Evolutionary conservation across 805 yeast species (phyloP).

Genomic region (Metschnikowia amazonensis): DNA sequence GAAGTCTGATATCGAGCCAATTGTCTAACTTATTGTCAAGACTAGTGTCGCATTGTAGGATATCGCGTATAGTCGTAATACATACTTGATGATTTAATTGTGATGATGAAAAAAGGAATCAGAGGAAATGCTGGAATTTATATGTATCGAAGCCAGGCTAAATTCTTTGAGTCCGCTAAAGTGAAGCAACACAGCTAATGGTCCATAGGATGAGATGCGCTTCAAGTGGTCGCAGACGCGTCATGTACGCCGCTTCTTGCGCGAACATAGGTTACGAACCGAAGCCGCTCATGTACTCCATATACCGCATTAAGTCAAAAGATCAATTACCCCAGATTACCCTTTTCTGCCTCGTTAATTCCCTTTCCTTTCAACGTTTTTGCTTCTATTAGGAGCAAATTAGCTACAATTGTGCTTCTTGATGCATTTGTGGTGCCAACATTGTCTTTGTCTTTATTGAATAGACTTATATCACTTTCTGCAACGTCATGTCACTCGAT

Average conservation of each 20-base stretch:
- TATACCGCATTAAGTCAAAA: slow-evolving; percentile 4
- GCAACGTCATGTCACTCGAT: neutral
- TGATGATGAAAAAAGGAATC: neutral
- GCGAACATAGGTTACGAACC: slow-evolving; percentile 2
- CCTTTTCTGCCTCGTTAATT: neutral
- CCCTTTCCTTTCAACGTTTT: neutral
- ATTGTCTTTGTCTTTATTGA: neutral
- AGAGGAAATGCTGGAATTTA: slow-evolving; percentile 3
- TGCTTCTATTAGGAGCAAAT: too few relatives aligned
- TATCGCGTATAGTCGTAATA: neutral
- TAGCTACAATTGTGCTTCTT: too few relatives aligned
- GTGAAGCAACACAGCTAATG: neutral
- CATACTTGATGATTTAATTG: slow-evolving; percentile 4
- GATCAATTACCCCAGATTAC: slow-evolving; percentile 5
- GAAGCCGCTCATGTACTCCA: slow-evolving; percentile 2
- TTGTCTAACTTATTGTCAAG: neutral
- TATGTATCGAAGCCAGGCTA: slow-evolving; percentile 1
- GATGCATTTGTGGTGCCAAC: neutral
- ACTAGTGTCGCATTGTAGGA: neutral
- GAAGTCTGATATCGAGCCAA: too few relatives aligned
- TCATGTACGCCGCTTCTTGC: neutral
- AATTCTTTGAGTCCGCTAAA: neutral
- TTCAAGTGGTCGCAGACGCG: slow-evolving; percentile 2
- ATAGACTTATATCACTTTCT: neutral
- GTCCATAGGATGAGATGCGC: slow-evolving; percentile 7